Percentiles rank a stretch among this genome's conserved stretches.
Evolutionary conservation across 2,329 filamentous ascomycete species (phyloP).

Genomic region (Aspergillus sp.): DNA sequence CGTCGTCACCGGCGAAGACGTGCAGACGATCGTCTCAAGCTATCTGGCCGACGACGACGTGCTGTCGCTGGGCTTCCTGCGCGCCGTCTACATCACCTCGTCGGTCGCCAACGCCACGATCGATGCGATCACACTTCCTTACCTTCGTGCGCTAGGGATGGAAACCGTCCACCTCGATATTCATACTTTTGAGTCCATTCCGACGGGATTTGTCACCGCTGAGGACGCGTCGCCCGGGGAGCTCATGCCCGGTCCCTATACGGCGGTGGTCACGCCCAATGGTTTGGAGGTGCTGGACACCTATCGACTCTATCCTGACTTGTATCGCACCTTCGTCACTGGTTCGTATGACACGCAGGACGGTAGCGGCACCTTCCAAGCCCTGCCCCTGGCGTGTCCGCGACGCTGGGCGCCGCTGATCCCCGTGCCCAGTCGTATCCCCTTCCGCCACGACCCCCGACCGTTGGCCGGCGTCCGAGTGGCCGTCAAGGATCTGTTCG

Average conservation of each 20-base stretch:
- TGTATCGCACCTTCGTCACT: constrained; percentile 11
- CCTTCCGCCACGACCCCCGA: constrained; percentile 29
- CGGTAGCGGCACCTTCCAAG: neutral
- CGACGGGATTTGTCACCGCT: neutral
- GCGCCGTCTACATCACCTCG: constrained; percentile 10
- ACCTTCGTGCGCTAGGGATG: neutral
- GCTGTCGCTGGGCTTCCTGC: constrained; percentile 7
- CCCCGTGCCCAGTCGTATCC: constrained; percentile 13
- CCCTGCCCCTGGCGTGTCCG: constrained; percentile 1
- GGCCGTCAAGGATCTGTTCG: constrained; percentile 38
- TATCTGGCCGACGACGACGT: constrained; percentile 15
- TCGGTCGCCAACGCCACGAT: neutral
- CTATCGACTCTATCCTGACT: constrained; percentile 13
- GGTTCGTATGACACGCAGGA: constrained; percentile 10
- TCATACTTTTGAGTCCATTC: neutral
- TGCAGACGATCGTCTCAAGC: constrained; percentile 1
- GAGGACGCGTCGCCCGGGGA: neutral
- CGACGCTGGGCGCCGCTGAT: constrained; percentile 6
- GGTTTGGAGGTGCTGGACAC: constrained; percentile 7
- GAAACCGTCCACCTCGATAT: constrained; percentile 2
- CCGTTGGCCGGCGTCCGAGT: constrained; percentile 35
- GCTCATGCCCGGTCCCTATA: constrained; percentile 12
- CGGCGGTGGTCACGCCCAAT: neutral
- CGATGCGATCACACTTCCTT: neutral
- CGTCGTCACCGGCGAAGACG: constrained; percentile 2